phyloP scores from a whole-genome alignment of 805 yeast species.

The Kregervanrija fluxuum region DNA sequence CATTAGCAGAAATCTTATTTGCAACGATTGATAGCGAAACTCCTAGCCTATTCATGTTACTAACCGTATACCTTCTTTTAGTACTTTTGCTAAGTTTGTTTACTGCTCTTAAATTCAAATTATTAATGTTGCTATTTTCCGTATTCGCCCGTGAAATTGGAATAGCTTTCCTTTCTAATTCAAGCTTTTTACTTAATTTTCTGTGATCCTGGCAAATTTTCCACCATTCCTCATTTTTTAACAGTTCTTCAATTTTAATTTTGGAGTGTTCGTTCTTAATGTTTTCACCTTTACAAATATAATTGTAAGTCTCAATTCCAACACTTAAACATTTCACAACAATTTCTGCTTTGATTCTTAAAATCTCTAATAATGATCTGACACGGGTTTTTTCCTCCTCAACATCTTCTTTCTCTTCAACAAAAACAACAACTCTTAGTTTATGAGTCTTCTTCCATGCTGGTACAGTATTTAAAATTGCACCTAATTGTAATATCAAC shows the following conservation, averaged over 20 bases:
- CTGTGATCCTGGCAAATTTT: constrained; percentile 27
- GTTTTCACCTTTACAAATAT: constrained; percentile 63
- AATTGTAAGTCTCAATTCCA: constrained; percentile 54
- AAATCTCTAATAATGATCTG: constrained; percentile 53
- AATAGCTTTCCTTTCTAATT: constrained; percentile 31
- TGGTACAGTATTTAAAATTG: constrained; percentile 86
- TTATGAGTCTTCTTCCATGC: constrained; percentile 78
- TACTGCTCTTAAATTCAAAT: constrained; percentile 19
- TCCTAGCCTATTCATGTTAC: constrained; percentile 70
- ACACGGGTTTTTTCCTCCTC: constrained; percentile 63
- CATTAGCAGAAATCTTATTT: constrained; percentile 35
- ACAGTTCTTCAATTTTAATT: constrained; percentile 40
- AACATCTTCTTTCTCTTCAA: constrained; percentile 66
- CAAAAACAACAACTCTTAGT: constrained; percentile 82
- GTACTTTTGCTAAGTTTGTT: constrained; percentile 24
- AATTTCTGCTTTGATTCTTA: constrained; percentile 81
- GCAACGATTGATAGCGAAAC: constrained; percentile 75
- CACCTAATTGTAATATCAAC: constrained; percentile 86
- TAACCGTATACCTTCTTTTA: constrained; percentile 42
- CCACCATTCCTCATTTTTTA: constrained; percentile 86
- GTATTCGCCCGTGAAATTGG: neutral
- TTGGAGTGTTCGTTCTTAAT: constrained; percentile 25
- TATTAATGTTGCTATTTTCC: neutral
- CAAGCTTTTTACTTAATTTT: constrained; percentile 37
- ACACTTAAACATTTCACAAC: constrained; percentile 64